These are phyloP conservation scores for Pogostemon cablin DNA, from an alignment of 257 asterid genomes.

Conservation along the genomic window DNA sequence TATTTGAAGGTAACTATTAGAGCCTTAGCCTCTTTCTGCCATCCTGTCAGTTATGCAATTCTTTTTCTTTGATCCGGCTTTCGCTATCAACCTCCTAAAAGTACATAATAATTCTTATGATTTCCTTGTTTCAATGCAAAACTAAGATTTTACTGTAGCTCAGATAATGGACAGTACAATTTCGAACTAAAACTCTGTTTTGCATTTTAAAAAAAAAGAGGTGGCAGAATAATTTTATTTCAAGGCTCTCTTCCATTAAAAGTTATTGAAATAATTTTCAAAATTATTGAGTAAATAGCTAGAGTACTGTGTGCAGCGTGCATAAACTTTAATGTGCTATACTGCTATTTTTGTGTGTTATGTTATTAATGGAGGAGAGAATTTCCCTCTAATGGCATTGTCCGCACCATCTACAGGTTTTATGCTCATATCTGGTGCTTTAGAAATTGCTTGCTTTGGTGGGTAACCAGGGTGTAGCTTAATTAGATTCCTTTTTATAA, in stretches of 20 bases:
- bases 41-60: slow-evolving; percentile 16
- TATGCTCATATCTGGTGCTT: not conserved
- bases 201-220: not conserved
- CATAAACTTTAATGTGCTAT: not conserved
- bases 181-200: slow-evolving; percentile 11
- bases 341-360: slow-evolving; percentile 9
- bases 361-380: slow-evolving; percentile 20
- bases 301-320: not conserved
- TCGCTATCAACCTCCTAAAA: slow-evolving; percentile 15
- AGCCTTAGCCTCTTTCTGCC: slow-evolving; percentile 8
- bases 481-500: not conserved
- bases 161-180: slow-evolving; percentile 7
- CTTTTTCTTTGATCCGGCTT: slow-evolving; percentile 26
- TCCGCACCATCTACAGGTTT: slow-evolving; percentile 1
- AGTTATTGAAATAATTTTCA: slow-evolving; percentile 6
- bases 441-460: slow-evolving; percentile 11
- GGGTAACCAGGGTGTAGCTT: not conserved
- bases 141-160: not conserved
- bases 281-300: not conserved
- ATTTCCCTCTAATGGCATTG: slow-evolving; percentile 8
- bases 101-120: not conserved
- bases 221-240: slow-evolving; percentile 19
- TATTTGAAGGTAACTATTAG: slow-evolving; percentile 72
- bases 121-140: not conserved
- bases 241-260: slow-evolving; percentile 15